Evolutionary conservation across 768 basidiomycete species (phyloP).

Genomic region (Termitomyces sp.): DNA sequence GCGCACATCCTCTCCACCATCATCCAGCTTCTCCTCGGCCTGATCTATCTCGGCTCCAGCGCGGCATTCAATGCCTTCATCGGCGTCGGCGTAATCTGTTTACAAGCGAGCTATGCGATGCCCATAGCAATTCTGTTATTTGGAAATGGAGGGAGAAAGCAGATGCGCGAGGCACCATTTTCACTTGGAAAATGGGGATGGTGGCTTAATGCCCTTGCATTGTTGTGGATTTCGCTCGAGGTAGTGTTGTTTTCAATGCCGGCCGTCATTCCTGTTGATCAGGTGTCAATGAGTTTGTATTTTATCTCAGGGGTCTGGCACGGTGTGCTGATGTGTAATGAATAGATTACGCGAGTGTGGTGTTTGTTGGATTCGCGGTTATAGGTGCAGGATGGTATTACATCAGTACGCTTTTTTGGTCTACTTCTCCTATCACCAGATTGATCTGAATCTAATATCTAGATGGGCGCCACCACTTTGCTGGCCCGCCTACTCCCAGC

Average conservation of each 20-base stretch:
- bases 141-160: slow-evolving; percentile 29
- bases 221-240: slow-evolving; percentile 55
- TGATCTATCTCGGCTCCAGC: slow-evolving; percentile 57
- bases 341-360: slow-evolving; percentile 61
- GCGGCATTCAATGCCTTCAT: slow-evolving; percentile 67
- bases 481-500: slow-evolving; percentile 33
- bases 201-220: slow-evolving; percentile 43
- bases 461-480: slow-evolving; percentile 40
- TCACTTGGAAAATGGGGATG: slow-evolving; percentile 38
- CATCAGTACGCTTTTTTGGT: slow-evolving; percentile 34
- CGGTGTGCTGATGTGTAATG: neutral
- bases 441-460: neutral
- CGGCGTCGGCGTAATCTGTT: slow-evolving; percentile 60
- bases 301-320: neutral
- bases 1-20: slow-evolving; percentile 53
- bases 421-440: neutral
- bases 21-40: slow-evolving; percentile 54
- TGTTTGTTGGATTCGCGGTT: slow-evolving; percentile 55
- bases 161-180: slow-evolving; percentile 45
- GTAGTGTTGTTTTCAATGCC: slow-evolving; percentile 68
- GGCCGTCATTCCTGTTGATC: slow-evolving; percentile 49
- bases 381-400: slow-evolving; percentile 59
- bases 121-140: slow-evolving; percentile 49
- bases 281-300: slow-evolving; percentile 2
- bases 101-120: slow-evolving; percentile 59